Base-by-base conservation (phyloP, 306 rosid genomes). In the Cucurbita moschata region DNA sequence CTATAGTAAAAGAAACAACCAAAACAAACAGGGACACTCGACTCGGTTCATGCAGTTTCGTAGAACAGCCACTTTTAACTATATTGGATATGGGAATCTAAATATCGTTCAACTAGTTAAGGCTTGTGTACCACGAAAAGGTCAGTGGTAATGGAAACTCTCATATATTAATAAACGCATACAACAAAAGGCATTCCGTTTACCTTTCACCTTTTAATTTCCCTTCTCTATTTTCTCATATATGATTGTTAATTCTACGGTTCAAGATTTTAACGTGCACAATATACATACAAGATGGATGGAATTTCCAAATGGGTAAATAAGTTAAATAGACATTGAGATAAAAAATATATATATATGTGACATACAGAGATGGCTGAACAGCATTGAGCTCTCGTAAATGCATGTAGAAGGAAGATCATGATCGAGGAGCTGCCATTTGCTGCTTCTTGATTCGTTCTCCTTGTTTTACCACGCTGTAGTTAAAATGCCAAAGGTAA, bases 371-470 rank as follows among this genome's bases (percentile, higher is more conserved):
- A 66, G 40, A 66, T 66, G 11, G 54, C 12, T 66, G 72, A 44
- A 46, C 19, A 26, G 54, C n/a, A 11, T 44, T 66, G 55, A 66
- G 38, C 72, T 46, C 72, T 19, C 72, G 46, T 5, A 18, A 65
- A 65, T 18, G 46, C 5, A 43, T 43, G 38, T 35, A 37, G 21
- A 73, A 63, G 16, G 39, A 54, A 16, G 55, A 39, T 86, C 88
- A 93, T 65, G 97, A 83, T 70, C 98, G 91, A 21, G 97, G 97
- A 76, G 97, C 92, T 54, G 88, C 85, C 92, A 93, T 86, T 79
- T 90, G 97, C 84, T 86, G 89, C 94, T 88, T 93, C 84, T 83
- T 90, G 55, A 93, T 79, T 82, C 84, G 83, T 75, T 80, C 82
- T 15, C 87, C 94, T 0, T 86, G 74, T 77, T 79, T 93, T 71